Conservation (phyloP, 768 basidiomycete species). For the Sarcomyxa edulis region DNA sequence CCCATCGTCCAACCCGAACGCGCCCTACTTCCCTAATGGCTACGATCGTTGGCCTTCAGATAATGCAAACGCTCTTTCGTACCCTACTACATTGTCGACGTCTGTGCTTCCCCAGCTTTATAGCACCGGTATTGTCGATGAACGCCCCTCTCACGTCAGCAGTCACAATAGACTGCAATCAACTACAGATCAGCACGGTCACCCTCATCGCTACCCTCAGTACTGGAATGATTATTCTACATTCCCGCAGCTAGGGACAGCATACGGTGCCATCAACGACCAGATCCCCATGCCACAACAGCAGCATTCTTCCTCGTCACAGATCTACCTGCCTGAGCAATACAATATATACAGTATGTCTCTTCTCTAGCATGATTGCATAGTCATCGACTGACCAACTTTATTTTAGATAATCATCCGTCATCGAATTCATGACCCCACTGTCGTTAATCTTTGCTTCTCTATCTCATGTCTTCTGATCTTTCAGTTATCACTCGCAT, state of each 20-base stretch:
- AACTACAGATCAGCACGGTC: conserved; percentile 12
- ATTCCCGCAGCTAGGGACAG: conserved; percentile 41
- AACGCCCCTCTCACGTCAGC: conserved; percentile 20
- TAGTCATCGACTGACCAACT: too few species aligned
- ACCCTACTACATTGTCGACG: conserved; percentile 53
- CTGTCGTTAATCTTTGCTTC: too few species aligned
- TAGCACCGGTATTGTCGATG: conserved; percentile 65
- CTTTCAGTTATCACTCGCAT: too few species aligned
- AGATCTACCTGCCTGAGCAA: conserved; percentile 8
- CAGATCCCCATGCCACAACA: background rate
- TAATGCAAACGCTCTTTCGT: conserved; percentile 17
- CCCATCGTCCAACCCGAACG: conserved; percentile 8
- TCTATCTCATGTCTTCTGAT: too few species aligned
- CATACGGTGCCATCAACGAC: conserved; percentile 24
- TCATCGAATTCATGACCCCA: too few species aligned
- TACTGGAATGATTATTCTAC: conserved; percentile 54
- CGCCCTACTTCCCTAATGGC: conserved; percentile 20
- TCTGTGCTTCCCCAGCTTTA: conserved; percentile 72
- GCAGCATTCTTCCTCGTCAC: background rate
- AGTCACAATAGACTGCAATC: conserved; percentile 13
- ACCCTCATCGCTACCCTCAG: conserved; percentile 37
- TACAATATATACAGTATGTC: conserved; percentile 9
- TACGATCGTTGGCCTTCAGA: conserved; percentile 42
- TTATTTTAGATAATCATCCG: too few species aligned
- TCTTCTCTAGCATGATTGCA: too few species aligned